These are phyloP conservation scores for Aegle marmelos DNA, from an alignment of 345 rosid genomes.

Conservation along the genomic window DNA sequence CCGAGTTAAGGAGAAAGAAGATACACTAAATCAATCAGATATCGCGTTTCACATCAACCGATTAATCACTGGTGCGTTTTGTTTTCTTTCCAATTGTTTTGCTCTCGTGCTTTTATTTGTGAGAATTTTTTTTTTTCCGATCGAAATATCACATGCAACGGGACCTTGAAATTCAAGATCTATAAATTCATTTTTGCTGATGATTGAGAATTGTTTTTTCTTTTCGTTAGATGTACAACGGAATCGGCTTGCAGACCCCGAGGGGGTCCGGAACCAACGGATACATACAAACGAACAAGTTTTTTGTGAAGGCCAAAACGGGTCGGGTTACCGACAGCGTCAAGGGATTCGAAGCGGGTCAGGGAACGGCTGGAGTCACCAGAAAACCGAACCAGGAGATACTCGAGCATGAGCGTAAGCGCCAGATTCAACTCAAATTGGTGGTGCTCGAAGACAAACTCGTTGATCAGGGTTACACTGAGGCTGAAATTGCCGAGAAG, in stretches of 20 bases:
- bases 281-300: slow-evolving; percentile 80
- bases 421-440: slow-evolving; percentile 90
- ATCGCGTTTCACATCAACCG: not conserved
- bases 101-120: not conserved
- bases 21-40: not conserved
- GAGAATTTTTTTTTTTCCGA: not conserved
- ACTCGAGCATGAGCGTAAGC: slow-evolving; percentile 88
- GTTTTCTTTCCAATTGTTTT: not conserved
- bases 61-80: not conserved
- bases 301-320: slow-evolving; percentile 72
- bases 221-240: slow-evolving; percentile 67
- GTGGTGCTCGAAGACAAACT: slow-evolving; percentile 79
- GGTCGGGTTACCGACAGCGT: slow-evolving; percentile 56
- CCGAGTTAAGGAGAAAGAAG: not conserved
- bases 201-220: not conserved
- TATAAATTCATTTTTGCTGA: not conserved
- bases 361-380: slow-evolving; percentile 82
- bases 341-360: slow-evolving; percentile 68
- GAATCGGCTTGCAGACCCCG: slow-evolving; percentile 86
- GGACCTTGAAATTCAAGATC: not conserved
- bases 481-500: slow-evolving; percentile 76
- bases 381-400: slow-evolving; percentile 82
- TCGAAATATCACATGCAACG: no score
- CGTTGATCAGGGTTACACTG: slow-evolving; percentile 73
- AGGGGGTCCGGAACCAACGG: slow-evolving; percentile 99